Base-by-base conservation (phyloP, 805 yeast species). In the Metschnikowia similis region DNA sequence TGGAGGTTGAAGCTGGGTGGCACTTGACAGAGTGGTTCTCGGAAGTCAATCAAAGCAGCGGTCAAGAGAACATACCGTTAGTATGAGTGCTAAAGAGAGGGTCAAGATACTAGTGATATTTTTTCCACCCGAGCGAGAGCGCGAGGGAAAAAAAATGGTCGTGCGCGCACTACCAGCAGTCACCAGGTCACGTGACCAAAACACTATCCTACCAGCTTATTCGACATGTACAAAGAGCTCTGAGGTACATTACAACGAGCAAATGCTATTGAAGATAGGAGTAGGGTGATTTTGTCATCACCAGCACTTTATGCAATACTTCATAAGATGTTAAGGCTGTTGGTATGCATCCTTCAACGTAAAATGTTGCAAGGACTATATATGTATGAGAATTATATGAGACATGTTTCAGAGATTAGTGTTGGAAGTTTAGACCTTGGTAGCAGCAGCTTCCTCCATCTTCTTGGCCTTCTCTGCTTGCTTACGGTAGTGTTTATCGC, bases 1-100 rank as follows among this genome's bases (percentile, higher is more conserved):
- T 21, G 21, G 28, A 10, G n/a, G 6, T 21, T 91, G 97, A 94
- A 92, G 92, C 81, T 94, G 98, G 81, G 90, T 90, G 80, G 98
- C 78, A 92, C 98, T 82, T 94, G 94, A 96, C 92, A 65, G 98
- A 92, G 83, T 92, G 94, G 78, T 98, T 91, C 80, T 17, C 67
- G 75, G 72, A 21, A 31, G 70, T 61, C 63, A 64, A 75, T 72
- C 62, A 35, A 27, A n/a, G 26, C 6, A 39, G 32, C 8, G 16
- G 32, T 14, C 28, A 13, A 9, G 11, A 31, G 51, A 47, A 55
- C 58, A 55, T 55, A 55, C 58, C 55, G 51, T 51, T 54, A 49
- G 50, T 55, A 52, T 54, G 40, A 44, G 48, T 29, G 39, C 45
- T 45, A 51, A 38, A 44, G 32, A 40, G 45, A 14, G 38, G 38